Evolutionary conservation across 1,284 basidiomycete genomes (phyloP), one percentile per base, ranked within the genome.

Genomic region (Kwoniella shivajii): DNA sequence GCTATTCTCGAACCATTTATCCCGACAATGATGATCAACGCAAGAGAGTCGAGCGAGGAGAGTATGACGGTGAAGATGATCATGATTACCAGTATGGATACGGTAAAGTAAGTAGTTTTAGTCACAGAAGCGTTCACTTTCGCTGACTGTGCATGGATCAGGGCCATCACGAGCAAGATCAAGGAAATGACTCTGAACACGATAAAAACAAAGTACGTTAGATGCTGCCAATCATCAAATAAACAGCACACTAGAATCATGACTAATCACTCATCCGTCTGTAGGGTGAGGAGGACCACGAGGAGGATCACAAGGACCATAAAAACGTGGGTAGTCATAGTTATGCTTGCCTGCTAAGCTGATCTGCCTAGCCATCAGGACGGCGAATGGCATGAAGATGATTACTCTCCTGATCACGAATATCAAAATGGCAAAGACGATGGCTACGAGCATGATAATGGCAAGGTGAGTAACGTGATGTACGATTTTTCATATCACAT

Each of bases 51-150:
- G 43, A 43, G 27, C 20, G 50, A 24, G 50, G 39, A 18, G 16
- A 43, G 20, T 51, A 51, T 20, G 50, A 51, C 36, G 24, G 43
- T 43, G 50, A 43, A n/a, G 4, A 47, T 18, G 26, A 29, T 29
- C 36, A 45, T 45, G 37, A 38, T n/a, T 18, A 18, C 18, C n/a
- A 39, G 4, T 39, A 22, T 39, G 41, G 24, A 43, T 26, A 43
- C 41, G 27, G 22, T 20, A 34, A 18, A 18, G 47, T 20, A 27
- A 49, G 34, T 29, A n/a, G 39, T 42, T 36, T 36, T 9, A 42
- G 39, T 24, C 39, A 4, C 16, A 9, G 4, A 24, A 20, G 27
- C 39, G 16, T 39, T 18, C 16, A n/a, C 6, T 39, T n/a, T n/a
- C 22, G 6, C 7, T 39, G 7, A 39, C 22, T 39, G 22, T 20